A percentile compares a stretch with the other conserved stretches of the same genome.
Evolutionary conservation across 108 stramenopile species (phyloP).

Genomic region (Fragilaria radians): DNA sequence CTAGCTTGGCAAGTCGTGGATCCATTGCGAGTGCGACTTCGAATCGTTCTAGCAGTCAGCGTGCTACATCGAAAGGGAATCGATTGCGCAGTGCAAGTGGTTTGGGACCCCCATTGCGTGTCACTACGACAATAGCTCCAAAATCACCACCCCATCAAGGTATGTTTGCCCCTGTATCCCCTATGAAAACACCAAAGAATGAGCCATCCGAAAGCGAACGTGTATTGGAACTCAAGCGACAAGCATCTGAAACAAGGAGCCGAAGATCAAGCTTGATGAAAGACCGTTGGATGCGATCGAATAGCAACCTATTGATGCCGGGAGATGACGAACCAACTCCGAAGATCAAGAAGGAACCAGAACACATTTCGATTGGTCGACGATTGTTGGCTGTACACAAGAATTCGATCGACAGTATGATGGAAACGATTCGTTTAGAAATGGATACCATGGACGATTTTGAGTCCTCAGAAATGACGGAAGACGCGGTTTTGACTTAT

Average conservation of each 20-base stretch:
- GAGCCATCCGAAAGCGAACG: neutral
- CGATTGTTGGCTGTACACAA: constrained; percentile 64
- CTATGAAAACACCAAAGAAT: neutral
- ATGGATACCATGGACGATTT: constrained; percentile 73
- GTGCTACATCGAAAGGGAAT: neutral
- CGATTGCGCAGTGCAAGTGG: neutral
- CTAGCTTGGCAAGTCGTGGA: constrained; percentile 27
- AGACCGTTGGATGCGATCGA: constrained; percentile 21
- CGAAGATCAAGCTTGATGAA: constrained; percentile 34
- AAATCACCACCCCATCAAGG: neutral
- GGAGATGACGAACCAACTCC: neutral
- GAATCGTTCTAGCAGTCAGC: constrained; percentile 3
- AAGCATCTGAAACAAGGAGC: constrained; percentile 15
- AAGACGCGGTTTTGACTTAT: constrained; percentile 79
- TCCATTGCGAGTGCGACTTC: constrained; percentile 20
- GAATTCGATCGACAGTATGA: constrained; percentile 56
- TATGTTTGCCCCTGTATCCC: too few relatives aligned
- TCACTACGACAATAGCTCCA: neutral
- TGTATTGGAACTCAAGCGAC: constrained; percentile 24
- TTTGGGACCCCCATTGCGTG: constrained; percentile 23
- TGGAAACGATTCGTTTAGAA: constrained; percentile 61
- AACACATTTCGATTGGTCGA: constrained; percentile 41
- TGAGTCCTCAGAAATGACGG: constrained; percentile 33
- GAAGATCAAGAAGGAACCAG: constrained; percentile 4
- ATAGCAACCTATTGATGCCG: neutral